Evolutionary conservation across 108 stramenopile genomes (phyloP).

Genomic region (Aurantiochytrium sp.): DNA sequence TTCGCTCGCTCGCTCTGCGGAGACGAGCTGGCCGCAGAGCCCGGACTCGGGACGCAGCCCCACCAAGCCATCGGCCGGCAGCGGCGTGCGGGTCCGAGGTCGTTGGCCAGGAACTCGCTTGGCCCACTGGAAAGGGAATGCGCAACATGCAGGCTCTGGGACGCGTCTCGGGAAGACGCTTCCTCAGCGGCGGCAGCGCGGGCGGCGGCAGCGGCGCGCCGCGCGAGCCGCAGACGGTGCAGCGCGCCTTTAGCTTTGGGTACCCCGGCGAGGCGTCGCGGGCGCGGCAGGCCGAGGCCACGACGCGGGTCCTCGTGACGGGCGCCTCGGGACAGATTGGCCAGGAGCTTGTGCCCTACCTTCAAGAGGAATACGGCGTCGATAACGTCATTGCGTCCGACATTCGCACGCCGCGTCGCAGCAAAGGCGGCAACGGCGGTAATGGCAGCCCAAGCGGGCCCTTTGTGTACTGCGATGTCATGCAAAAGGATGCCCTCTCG

Average conservation of each 20-base stretch:
- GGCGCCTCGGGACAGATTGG: slow-evolving; percentile 30
- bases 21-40: no score
- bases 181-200: no score
- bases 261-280: neutral
- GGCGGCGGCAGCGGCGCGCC: no score
- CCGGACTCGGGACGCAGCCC: no score
- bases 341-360: slow-evolving; percentile 31
- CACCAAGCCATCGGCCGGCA: no score
- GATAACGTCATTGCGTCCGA: slow-evolving; percentile 31
- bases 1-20: no score
- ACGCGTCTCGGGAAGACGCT: no score
- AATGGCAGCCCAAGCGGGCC: neutral
- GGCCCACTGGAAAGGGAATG: no score
- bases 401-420: slow-evolving; percentile 11
- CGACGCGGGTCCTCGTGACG: slow-evolving; percentile 10
- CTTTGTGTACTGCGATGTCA: slow-evolving; percentile 29
- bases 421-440: neutral
- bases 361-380: slow-evolving; percentile 7
- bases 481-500: neutral
- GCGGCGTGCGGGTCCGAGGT: no score
- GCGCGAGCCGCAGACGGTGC: no score
- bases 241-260: neutral
- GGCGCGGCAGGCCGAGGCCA: neutral
- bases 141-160: no score
- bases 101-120: no score